A percentile compares a stretch with the other conserved stretches of the same genome.
phyloP scores from a whole-genome alignment of 2,329 filamentous ascomycete genomes.

The Cylindrodendrum hubeiense region DNA sequence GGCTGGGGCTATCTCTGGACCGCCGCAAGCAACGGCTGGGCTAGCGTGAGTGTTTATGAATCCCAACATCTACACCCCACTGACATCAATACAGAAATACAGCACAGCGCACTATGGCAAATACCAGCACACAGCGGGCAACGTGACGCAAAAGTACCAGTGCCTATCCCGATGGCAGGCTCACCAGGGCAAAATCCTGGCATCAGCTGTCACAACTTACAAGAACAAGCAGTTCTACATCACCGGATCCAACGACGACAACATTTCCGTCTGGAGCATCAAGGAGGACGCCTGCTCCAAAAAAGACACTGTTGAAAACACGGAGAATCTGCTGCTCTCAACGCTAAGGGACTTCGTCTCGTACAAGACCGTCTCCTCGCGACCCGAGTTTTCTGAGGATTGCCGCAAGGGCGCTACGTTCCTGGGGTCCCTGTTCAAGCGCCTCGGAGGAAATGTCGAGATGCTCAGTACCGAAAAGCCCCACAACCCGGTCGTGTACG shows the following conservation, averaged over 20 bases:
- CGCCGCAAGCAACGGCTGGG: conserved; percentile 88
- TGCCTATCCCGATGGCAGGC: conserved; percentile 83
- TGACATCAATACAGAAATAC: conserved; percentile 65
- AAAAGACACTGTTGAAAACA: conserved; percentile 53
- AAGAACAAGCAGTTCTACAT: conserved; percentile 86
- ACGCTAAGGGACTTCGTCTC: conserved; percentile 88
- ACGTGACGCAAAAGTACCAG: conserved; percentile 84
- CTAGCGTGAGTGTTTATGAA: conserved; percentile 74
- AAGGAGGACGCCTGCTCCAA: conserved; percentile 51
- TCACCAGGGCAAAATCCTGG: conserved; percentile 87
- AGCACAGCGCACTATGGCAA: conserved; percentile 74
- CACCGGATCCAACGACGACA: conserved; percentile 93
- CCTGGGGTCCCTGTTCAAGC: conserved; percentile 89
- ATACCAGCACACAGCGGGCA: conserved; percentile 61
- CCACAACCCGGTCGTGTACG: conserved; percentile 93
- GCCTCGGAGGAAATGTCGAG: conserved; percentile 88
- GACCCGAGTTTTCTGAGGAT: conserved; percentile 88
- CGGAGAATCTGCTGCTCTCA: conserved; percentile 71
- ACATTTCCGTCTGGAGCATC: conserved; percentile 89
- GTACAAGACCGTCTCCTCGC: conserved; percentile 91
- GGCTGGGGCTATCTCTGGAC: conserved; percentile 89
- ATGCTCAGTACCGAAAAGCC: conserved; percentile 86
- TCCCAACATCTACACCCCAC: not conserved
- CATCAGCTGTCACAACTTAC: conserved; percentile 81
- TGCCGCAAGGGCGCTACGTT: conserved; percentile 94